These are phyloP conservation scores for Eucalyptus globulus DNA, from an alignment of 345 rosid genomes.

Conservation along the genomic window DNA sequence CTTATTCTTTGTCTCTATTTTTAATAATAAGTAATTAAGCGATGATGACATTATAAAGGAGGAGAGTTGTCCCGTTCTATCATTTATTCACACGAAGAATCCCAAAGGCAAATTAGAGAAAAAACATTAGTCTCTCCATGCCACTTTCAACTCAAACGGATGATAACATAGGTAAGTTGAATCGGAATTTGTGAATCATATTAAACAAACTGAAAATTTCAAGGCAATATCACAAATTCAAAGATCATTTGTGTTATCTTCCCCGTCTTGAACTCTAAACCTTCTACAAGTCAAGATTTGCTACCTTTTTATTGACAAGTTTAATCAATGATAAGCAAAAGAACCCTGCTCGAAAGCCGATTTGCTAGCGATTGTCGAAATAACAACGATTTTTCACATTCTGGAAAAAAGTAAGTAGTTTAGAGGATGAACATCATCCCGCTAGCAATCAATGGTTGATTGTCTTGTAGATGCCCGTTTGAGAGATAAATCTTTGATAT, in stretches of 20 bases:
- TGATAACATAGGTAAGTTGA: rapidly evolving
- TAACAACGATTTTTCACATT: neutral
- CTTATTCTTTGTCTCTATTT: neutral
- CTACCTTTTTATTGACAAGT: neutral
- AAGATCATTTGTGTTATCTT: no score
- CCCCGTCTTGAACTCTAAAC: neutral
- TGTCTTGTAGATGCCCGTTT: neutral
- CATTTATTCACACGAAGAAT: neutral
- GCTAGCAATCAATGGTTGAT: neutral
- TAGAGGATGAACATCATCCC: neutral
- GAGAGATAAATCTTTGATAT: neutral
- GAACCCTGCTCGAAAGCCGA: neutral
- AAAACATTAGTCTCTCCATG: neutral
- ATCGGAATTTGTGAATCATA: rapidly evolving
- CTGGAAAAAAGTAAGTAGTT: neutral
- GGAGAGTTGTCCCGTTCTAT: neutral
- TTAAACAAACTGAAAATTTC: no score
- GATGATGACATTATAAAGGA: neutral
- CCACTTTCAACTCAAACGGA: neutral
- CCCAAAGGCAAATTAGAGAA: neutral
- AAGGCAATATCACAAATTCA: no score
- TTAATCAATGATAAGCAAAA: neutral
- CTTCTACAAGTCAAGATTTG: neutral
- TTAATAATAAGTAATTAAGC: neutral
- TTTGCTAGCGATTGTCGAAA: neutral